Evolutionary conservation across 768 basidiomycete genomes (phyloP), one percentile per base, ranked within the genome.

Genomic region (Gloeostereum incarnatum): DNA sequence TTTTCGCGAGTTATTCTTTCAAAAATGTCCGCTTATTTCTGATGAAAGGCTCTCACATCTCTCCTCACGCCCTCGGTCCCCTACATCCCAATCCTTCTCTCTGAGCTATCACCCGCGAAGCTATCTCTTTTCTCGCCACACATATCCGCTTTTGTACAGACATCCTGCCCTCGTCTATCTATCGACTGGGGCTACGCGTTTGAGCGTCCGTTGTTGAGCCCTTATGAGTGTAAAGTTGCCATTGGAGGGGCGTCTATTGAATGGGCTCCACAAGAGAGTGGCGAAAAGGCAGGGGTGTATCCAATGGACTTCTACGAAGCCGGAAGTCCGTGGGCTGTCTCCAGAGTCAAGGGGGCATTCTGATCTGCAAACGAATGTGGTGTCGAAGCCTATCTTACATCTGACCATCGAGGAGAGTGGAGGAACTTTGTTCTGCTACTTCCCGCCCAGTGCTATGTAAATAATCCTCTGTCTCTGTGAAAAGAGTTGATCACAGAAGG

Each of bases 101-200:
- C 96, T 6, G 96, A 99, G 56, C 69, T 98, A n/a, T 96, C 92
- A 0, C 96, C 96, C 0, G 81, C 87, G 3, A 99, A 98, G 54
- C 71, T 98, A 22, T 69, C 85, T 3, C 66, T 98, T 3, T 86
- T 99, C 57, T 67, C 71, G 32, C 75, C 78, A 1, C 75, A 90
- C 44, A 72, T 98, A 47, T 80, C 87, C 2, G 79, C 86, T 0
- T 98, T 98, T 56, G 75, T 98, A 13, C 96, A 98, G 55, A 99
- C 96, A 1, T 89, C 92, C 0, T 98, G 96, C 57, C 96, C 96
- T 3, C 78, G 96, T 18, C 64, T 99, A 38, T 92, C 89, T 13
- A 98, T 98, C 41, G 96, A 99, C 54, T 99, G 96, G 96, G 96
- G 96, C 3, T 93, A 93, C 52, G 96, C 94, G 1, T 99, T 99